A percentile compares a stretch with the other conserved stretches of the same genome.
Conservation (phyloP, 495 filamentous ascomycete species). For the Aspergillus haitiensis region DNA sequence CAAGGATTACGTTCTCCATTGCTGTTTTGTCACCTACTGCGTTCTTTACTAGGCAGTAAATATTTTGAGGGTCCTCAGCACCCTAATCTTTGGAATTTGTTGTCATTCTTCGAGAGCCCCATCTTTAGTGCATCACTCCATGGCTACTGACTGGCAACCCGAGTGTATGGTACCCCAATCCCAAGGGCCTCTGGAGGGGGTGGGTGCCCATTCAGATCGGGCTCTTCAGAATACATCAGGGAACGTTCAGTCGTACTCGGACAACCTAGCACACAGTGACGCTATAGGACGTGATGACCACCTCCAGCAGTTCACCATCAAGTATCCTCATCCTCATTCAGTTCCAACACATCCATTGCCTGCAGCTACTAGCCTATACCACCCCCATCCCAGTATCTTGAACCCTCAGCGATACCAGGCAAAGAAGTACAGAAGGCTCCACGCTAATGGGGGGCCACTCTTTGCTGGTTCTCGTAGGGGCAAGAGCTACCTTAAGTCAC, state of each 20-base stretch:
- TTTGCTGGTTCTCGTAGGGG: constrained; percentile 30
- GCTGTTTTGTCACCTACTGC: constrained; percentile 40
- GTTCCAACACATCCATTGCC: constrained; percentile 35
- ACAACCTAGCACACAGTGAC: constrained; percentile 38
- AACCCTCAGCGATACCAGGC: constrained; percentile 31
- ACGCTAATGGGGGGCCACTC: constrained; percentile 38
- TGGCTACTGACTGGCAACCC: constrained; percentile 52
- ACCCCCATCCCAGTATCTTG: constrained; percentile 33
- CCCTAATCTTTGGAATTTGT: constrained; percentile 43
- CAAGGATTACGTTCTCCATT: constrained; percentile 44
- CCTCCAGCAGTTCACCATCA: constrained; percentile 41
- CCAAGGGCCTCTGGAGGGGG: constrained; percentile 41
- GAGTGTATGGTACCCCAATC: constrained; percentile 47
- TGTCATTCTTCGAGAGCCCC: constrained; percentile 54
- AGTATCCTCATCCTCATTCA: constrained; percentile 44
- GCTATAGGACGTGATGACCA: constrained; percentile 38
- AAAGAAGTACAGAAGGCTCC: constrained; percentile 41
- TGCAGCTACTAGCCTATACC: constrained; percentile 30
- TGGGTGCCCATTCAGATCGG: constrained; percentile 44
- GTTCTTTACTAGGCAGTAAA: constrained; percentile 48
- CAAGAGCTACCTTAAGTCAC: constrained; percentile 48
- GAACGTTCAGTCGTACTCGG: constrained; percentile 50
- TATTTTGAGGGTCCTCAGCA: constrained; percentile 43
- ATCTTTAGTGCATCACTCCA: constrained; percentile 45
- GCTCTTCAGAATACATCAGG: constrained; percentile 52